These are phyloP conservation scores for Amanita inopinata DNA, from an alignment of 768 basidiomycete genomes.

Conservation along the genomic window DNA sequence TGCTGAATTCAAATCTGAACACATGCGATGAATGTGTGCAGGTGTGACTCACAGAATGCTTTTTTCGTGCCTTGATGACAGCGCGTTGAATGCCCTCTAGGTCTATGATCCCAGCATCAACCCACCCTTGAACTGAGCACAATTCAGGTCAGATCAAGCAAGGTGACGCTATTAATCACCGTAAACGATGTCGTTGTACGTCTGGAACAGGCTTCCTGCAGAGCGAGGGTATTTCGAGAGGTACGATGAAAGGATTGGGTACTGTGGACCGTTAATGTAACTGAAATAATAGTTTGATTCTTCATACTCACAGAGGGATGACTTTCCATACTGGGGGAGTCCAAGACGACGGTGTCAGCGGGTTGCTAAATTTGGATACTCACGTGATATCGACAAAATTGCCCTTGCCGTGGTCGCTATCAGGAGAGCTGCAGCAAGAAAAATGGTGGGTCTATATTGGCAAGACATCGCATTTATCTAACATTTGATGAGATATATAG, in stretches of 20 bases:
- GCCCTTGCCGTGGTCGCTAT: neutral
- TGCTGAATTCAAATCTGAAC: conserved; percentile 26
- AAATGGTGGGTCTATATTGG: conserved; percentile 23
- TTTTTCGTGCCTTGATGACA: conserved; percentile 49
- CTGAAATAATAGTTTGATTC: neutral
- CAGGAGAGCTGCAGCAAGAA: conserved; percentile 11
- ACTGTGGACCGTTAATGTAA: conserved; percentile 21
- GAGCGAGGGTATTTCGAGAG: conserved; percentile 52
- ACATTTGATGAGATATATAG: conserved; percentile 22
- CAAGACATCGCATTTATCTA: neutral
- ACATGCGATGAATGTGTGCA: conserved; percentile 3
- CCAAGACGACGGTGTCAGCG: no score
- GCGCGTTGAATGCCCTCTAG: conserved; percentile 42
- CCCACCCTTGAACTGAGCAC: conserved; percentile 62
- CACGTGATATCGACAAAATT: conserved; percentile 16
- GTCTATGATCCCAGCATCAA: conserved; percentile 51
- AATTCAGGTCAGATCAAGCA: conserved; percentile 5
- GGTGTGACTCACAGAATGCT: conserved; percentile 32
- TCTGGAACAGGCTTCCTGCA: conserved; percentile 58
- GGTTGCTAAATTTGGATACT: no score
- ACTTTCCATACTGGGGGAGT: neutral
- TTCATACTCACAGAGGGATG: conserved; percentile 6
- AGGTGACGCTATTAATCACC: conserved; percentile 26
- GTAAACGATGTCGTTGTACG: conserved; percentile 64
- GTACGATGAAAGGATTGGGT: conserved; percentile 34